Evolutionary conservation across 306 rosid species (phyloP), one percentile per base, ranked within the genome.

Genomic region (Casuarina cunninghamiana): DNA sequence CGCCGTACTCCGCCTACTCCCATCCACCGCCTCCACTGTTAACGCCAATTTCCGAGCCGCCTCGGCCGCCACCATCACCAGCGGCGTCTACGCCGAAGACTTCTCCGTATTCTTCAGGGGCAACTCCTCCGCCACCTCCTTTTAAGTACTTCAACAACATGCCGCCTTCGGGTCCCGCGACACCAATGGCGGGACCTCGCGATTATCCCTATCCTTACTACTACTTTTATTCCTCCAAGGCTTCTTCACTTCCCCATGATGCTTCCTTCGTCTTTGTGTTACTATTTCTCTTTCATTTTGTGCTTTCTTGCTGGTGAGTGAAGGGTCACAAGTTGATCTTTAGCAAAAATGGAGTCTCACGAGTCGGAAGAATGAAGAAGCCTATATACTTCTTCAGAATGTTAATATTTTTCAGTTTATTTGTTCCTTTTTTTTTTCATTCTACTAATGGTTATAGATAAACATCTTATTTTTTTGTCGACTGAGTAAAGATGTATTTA

Each of bases 181-280:
- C 12, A 3, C 42, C 19, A 21, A 7, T 42, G 70, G 88, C 84
- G 38, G 88, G 84, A 73, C 84, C 86, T 2, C 87, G 80, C 61
- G 90, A 85, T 77, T 80, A 80, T 69, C 74, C 89, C 26, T 83
- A 84, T 73, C 95, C 95, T 17, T 90, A 87, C 77, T 87, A 92
- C 76, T 90, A 92, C 32, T 83, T 75, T 43, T 87, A 87, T 39
- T 74, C 92, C 53, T 88, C 97, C 0, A 57, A 46, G 4, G 87
- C 90, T 55, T 69, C 93, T 69, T 87, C 87, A 55, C 69, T 45
- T 65, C 74, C 82, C 12, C n/a, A 46, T 45, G 77, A 75, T 68
- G 80, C 80, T 46, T 19, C 58, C 38, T 21, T 60, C 37, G 12
- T 73, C 2, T 21, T 78, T 17, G 43, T 86, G 8, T 39, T 73